Percentiles rank a stretch among this genome's conserved stretches.
phyloP scores from a whole-genome alignment of 2,329 filamentous ascomycete genomes.

The Exophiala mesophila region DNA sequence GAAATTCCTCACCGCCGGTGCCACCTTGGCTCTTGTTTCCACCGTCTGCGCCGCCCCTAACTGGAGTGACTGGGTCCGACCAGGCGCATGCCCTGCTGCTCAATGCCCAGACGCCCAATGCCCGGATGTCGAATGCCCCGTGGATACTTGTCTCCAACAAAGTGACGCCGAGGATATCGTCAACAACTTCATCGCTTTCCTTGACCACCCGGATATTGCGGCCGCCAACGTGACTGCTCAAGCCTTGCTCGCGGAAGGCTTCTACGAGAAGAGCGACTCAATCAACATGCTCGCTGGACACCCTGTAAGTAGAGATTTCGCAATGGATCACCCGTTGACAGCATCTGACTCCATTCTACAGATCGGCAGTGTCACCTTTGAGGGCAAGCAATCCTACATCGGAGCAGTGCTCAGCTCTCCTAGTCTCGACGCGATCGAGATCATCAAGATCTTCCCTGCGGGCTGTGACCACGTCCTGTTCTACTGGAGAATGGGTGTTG shows the following conservation, averaged over 20 bases:
- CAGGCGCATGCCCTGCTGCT: constrained; percentile 3
- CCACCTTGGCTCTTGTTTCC: constrained; percentile 1
- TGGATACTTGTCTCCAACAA: constrained; percentile 1
- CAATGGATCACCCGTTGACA: background rate
- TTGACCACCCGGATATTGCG: constrained; percentile 9
- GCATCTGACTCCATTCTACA: constrained; percentile 1
- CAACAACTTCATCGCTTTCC: constrained; percentile 9
- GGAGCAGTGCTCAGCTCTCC: constrained; percentile 4
- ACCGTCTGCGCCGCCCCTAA: background rate
- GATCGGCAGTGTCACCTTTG: constrained; percentile 11
- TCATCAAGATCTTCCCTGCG: constrained; percentile 5
- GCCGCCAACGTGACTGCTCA: constrained; percentile 6
- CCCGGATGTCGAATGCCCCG: constrained; percentile 1
- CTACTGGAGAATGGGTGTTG: constrained; percentile 9
- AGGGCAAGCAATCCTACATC: constrained; percentile 11
- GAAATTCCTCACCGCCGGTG: constrained; percentile 6
- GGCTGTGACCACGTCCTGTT: constrained; percentile 7
- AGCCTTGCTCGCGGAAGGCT: constrained; percentile 10
- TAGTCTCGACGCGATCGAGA: constrained; percentile 1
- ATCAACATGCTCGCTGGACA: constrained; percentile 17
- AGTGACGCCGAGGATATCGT: constrained; percentile 9
- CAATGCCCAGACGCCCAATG: constrained; percentile 1
- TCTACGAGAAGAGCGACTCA: constrained; percentile 9
- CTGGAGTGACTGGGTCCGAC: background rate
- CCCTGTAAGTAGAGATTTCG: constrained; percentile 5